phyloP scores from a whole-genome alignment of 1,139 yeast genomes.

The Oligophagozyma castellii region DNA sequence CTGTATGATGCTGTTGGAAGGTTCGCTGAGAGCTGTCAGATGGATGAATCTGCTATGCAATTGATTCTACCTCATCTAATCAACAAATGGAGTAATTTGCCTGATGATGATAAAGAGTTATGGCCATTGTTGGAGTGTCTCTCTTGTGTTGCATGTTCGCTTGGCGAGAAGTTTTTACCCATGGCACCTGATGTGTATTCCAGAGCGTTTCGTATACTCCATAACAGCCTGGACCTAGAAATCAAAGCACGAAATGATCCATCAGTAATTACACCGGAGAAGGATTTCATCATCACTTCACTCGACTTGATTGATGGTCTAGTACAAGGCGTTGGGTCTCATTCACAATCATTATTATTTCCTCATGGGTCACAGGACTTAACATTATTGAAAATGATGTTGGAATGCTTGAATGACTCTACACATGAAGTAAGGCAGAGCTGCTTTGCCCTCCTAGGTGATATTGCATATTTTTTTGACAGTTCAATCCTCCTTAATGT shows the following conservation, averaged over 20 bases:
- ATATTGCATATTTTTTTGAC: constrained; percentile 48
- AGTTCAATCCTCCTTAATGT: constrained; percentile 24
- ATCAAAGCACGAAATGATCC: constrained; percentile 57
- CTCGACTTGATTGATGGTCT: constrained; percentile 84
- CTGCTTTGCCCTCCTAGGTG: constrained; percentile 84
- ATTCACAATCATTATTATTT: constrained; percentile 45
- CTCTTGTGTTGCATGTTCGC: constrained; percentile 78
- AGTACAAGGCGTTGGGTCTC: constrained; percentile 70
- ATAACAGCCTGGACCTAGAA: constrained; percentile 54
- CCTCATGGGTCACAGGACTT: constrained; percentile 19
- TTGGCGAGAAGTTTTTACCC: constrained; percentile 76
- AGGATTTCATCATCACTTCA: constrained; percentile 81
- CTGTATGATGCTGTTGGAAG: constrained; percentile 90
- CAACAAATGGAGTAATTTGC: constrained; percentile 58
- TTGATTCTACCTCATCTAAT: constrained; percentile 68
- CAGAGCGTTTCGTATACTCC: constrained; percentile 58
- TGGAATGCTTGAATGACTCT: constrained; percentile 64
- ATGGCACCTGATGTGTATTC: constrained; percentile 83
- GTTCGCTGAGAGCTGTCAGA: constrained; percentile 58
- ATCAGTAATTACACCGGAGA: constrained; percentile 64
- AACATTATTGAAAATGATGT: constrained; percentile 48
- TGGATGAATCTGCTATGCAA: constrained; percentile 43
- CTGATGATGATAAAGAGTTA: constrained; percentile 67
- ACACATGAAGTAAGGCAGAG: constrained; percentile 83
- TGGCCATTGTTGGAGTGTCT: constrained; percentile 92